phyloP scores from a whole-genome alignment of 495 filamentous ascomycete species.

The Neurospora sp. region DNA sequence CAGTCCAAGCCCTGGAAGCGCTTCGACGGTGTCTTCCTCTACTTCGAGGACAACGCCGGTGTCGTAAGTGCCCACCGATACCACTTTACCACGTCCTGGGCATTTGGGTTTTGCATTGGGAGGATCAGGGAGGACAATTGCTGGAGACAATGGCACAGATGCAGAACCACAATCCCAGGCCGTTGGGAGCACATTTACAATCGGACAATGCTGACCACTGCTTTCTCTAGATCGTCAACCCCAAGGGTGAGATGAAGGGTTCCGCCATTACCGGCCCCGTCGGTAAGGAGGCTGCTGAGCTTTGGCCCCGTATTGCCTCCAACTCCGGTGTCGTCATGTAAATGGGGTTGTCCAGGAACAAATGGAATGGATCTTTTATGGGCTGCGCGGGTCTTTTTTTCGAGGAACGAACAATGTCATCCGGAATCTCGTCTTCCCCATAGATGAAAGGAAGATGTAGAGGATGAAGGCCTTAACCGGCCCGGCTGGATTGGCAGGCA shows the following conservation, averaged over 20 bases:
- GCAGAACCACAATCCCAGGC: not conserved
- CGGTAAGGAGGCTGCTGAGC: slow-evolving; percentile 98
- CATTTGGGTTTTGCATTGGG: not conserved
- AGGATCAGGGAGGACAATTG: not conserved
- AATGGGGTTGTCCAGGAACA: slow-evolving; percentile 28
- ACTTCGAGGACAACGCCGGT: slow-evolving; percentile 99
- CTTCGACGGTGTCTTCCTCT: slow-evolving; percentile 93
- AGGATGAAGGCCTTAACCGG: slow-evolving; percentile 15
- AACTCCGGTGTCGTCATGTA: slow-evolving; percentile 99
- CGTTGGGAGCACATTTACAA: not conserved
- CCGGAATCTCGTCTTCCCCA: slow-evolving; percentile 17
- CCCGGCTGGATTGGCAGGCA: slow-evolving; percentile 24
- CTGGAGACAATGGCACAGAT: not conserved
- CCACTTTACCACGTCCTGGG: not conserved
- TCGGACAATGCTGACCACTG: slow-evolving; percentile 7
- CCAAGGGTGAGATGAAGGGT: slow-evolving; percentile 99
- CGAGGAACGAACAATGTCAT: slow-evolving; percentile 21
- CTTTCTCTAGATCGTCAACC: slow-evolving; percentile 82
- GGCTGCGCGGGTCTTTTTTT: slow-evolving; percentile 15
- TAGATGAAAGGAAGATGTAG: slow-evolving; percentile 10
- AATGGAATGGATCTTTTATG: slow-evolving; percentile 9
- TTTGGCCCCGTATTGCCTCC: slow-evolving; percentile 99
- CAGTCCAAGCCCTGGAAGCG: slow-evolving; percentile 99
- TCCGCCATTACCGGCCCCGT: slow-evolving; percentile 98
- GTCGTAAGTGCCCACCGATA: slow-evolving; percentile 55